phyloP scores from a whole-genome alignment of 768 basidiomycete genomes.

The Tulasnella sp. region DNA sequence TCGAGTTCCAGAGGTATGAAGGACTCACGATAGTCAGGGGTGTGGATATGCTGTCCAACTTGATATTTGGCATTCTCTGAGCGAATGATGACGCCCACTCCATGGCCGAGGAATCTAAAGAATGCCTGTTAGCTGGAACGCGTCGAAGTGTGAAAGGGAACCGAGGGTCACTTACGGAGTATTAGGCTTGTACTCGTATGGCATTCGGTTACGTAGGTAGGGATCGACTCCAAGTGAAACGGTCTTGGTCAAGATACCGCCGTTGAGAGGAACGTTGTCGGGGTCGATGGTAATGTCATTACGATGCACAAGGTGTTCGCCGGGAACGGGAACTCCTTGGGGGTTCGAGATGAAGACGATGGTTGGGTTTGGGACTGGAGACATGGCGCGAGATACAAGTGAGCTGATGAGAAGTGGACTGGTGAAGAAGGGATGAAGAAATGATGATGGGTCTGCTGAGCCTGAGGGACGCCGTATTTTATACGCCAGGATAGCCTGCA shows the following conservation, averaged over 20 bases:
- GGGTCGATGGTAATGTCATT: slow-evolving; percentile 46
- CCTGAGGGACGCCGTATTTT: background rate
- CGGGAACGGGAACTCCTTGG: slow-evolving; percentile 33
- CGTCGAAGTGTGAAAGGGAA: background rate
- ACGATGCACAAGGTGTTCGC: slow-evolving; percentile 49
- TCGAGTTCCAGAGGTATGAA: slow-evolving; percentile 31
- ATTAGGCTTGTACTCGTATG: slow-evolving; percentile 36
- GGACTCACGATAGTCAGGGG: slow-evolving; percentile 30
- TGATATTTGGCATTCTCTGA: slow-evolving; percentile 42
- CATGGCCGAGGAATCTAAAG: slow-evolving; percentile 36
- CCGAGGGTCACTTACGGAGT: slow-evolving; percentile 35
- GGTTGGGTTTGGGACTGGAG: slow-evolving; percentile 10
- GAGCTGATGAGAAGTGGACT: background rate
- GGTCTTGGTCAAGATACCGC: slow-evolving; percentile 51
- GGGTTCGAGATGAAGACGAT: slow-evolving; percentile 15
- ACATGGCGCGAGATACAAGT: background rate
- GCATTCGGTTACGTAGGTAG: slow-evolving; percentile 45
- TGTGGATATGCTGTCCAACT: slow-evolving; percentile 46
- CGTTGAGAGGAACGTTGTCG: slow-evolving; percentile 46
- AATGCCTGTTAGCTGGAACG: slow-evolving; percentile 34
- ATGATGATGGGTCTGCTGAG: background rate
- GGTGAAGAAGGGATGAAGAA: background rate
- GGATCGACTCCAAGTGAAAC: slow-evolving; percentile 51
- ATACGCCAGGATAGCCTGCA: background rate
- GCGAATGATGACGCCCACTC: slow-evolving; percentile 46